Evolutionary conservation across 805 yeast species (phyloP), one percentile per base, ranked within the genome.

Genomic region (Jamesozyma jinghongensis): DNA sequence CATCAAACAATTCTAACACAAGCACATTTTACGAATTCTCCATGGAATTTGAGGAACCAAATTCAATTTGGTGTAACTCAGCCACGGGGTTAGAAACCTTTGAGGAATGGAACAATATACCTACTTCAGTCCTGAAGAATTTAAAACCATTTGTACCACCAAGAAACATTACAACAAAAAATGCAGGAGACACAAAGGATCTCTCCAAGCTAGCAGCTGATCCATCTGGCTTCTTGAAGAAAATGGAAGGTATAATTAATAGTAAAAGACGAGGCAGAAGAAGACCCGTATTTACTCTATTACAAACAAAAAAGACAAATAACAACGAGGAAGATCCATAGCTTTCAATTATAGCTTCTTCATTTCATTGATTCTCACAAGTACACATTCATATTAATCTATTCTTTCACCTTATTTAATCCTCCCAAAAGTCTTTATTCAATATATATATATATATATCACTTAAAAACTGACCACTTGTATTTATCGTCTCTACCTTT

Each of bases 141-240:
- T 42, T 65, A 31, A 49, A 51, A 32, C 70, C 70, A 1, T 66
- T 57, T 42, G 56, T 53, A 16, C 62, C 62, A 12, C 68, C 68
- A 6, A 16, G 34, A 10, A 6, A 36, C 26, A 13, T 7, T 7
- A 18, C 11, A 32, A 17, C 4, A 25, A 13, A 11, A 26, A 14
- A 14, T 3, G 28, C 10, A n/a, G 34, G n/a, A n/a, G 28, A 28
- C 4, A 20, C 10, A 14, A 14, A 16, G 13, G 34, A 19, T 22
- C n/a, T 13, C 10, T 22, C 26, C 7, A n/a, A 13, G 3, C 26
- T 33, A 19, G 19, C 18, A 10, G 31, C 28, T 6, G 40, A 39
- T 29, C 38, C 46, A n/a, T 35, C 36, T 16, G 46, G 37, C 10
- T 31, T 43, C 4, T 20, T 43, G 12, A 22, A 36, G 16, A 37